Evolutionary conservation across 176 grass and related monocot genomes (phyloP).

Genomic region (Carex pumila): DNA sequence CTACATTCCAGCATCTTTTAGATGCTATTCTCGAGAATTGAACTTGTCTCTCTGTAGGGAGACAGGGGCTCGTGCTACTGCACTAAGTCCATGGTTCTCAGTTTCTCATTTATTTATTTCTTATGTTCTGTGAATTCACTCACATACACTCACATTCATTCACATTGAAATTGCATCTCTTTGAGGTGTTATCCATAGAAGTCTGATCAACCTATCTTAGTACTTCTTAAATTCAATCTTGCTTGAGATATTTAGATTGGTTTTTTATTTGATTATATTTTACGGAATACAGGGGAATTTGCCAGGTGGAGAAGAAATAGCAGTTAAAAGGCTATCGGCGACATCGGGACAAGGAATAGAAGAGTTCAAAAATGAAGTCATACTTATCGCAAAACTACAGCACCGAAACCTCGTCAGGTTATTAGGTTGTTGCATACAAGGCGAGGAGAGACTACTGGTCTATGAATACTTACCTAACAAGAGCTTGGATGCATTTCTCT

Average conservation of each 20-base stretch:
- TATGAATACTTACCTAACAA: conserved; percentile 39
- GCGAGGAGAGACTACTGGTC: conserved; percentile 26
- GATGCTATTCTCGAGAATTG: too few species aligned
- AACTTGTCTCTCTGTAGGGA: too few species aligned
- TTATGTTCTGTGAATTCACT: background rate
- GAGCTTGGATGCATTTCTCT: conserved; percentile 38
- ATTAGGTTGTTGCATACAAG: conserved; percentile 32
- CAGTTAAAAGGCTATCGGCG: conserved; percentile 33
- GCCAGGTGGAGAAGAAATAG: conserved; percentile 30
- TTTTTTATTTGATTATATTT: background rate
- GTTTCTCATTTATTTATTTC: background rate
- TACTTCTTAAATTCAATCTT: background rate
- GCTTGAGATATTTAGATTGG: background rate
- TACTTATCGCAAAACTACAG: conserved; percentile 37
- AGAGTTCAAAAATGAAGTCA: conserved; percentile 43
- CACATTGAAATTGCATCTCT: background rate
- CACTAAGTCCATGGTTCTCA: background rate
- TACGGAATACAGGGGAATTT: conserved; percentile 12
- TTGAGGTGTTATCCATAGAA: background rate
- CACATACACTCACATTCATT: background rate
- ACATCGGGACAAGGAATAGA: conserved; percentile 31
- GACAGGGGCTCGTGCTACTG: too few species aligned
- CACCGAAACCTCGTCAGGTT: conserved; percentile 40
- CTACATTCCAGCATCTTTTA: too few species aligned
- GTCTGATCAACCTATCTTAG: background rate